These are phyloP conservation scores for Trichoderma citrinoviride DNA, from an alignment of 2,329 filamentous ascomycete genomes.

Conservation along the genomic window DNA sequence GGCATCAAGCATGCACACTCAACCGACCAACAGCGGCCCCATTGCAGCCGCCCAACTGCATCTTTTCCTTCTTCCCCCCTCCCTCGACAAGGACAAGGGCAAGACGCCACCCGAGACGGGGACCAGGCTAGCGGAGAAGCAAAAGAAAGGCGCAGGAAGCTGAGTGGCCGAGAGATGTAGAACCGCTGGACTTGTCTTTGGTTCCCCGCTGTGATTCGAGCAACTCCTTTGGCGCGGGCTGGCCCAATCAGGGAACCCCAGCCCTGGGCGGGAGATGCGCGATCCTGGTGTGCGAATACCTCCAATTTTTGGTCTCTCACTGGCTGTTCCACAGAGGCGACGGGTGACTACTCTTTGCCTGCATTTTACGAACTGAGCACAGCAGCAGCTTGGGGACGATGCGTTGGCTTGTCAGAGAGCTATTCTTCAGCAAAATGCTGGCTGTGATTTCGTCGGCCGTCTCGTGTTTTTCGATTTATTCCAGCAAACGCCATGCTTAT, in stretches of 20 bases:
- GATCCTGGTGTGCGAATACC: slow-evolving; percentile 1
- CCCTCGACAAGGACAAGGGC: slow-evolving; percentile 6
- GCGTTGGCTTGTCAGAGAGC: not conserved
- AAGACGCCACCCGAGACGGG: slow-evolving; percentile 20
- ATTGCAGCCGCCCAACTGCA: slow-evolving; percentile 28
- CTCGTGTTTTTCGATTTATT: not conserved
- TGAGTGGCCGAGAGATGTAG: not conserved
- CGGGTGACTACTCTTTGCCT: not conserved
- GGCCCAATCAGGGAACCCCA: slow-evolving; percentile 31
- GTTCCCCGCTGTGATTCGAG: slow-evolving; percentile 31
- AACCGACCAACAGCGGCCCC: slow-evolving; percentile 1
- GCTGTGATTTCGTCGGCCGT: not conserved
- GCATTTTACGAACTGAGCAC: not conserved
- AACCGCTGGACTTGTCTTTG: not conserved
- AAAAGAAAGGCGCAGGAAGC: not conserved
- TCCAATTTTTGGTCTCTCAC: not conserved
- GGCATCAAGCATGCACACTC: not conserved
- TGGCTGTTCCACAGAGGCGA: slow-evolving; percentile 6
- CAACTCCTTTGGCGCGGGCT: slow-evolving; percentile 23
- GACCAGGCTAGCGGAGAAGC: not conserved
- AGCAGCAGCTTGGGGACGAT: not conserved
- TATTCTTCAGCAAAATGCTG: not conserved
- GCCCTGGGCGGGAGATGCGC: slow-evolving; percentile 6
- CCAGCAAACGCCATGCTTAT: slow-evolving; percentile 11
- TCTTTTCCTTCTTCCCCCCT: not conserved